Percentiles rank a stretch among this genome's conserved stretches.
phyloP scores from a whole-genome alignment of 1,284 basidiomycete species.

The Sporisorium reilianum region DNA sequence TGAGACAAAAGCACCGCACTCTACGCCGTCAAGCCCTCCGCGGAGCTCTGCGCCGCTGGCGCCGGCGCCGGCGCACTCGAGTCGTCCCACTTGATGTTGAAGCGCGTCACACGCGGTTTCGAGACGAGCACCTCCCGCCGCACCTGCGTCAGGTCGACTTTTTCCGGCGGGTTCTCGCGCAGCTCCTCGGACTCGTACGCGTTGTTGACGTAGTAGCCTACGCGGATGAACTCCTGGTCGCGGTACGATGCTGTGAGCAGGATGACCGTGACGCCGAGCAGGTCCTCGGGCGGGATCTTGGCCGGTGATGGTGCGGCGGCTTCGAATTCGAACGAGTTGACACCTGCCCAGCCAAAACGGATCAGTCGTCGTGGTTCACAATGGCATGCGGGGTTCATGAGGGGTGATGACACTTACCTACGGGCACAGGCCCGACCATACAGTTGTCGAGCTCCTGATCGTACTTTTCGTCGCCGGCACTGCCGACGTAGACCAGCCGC shows the following conservation, averaged over 20 bases:
- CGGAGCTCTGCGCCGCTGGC: not conserved
- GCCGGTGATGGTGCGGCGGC: conserved; percentile 71
- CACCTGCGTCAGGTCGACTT: conserved; percentile 72
- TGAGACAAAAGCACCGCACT: not conserved
- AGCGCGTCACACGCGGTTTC: conserved; percentile 92
- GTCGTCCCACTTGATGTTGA: conserved; percentile 71
- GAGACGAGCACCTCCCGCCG: conserved; percentile 85
- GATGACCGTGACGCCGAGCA: conserved; percentile 88
- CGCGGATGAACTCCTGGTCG: conserved; percentile 97
- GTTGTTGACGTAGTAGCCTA: conserved; percentile 99
- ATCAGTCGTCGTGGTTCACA: not conserved
- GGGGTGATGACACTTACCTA: conserved; percentile 41
- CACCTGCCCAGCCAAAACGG: conserved; percentile 57
- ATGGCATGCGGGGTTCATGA: not conserved
- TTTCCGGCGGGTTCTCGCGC: conserved; percentile 65
- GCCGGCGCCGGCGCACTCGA: conserved; percentile 5
- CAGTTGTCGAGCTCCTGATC: conserved; percentile 90
- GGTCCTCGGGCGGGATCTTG: conserved; percentile 84
- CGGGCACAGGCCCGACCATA: conserved; percentile 88
- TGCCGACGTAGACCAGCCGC: conserved; percentile 96
- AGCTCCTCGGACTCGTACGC: conserved; percentile 92
- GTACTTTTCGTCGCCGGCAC: conserved; percentile 87
- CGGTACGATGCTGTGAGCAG: conserved; percentile 87
- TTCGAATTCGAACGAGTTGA: conserved; percentile 97
- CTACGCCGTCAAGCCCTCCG: conserved; percentile 12